Evolutionary conservation across 495 filamentous ascomycete species (phyloP).

Genomic region (Hypoxylon intermedium): DNA sequence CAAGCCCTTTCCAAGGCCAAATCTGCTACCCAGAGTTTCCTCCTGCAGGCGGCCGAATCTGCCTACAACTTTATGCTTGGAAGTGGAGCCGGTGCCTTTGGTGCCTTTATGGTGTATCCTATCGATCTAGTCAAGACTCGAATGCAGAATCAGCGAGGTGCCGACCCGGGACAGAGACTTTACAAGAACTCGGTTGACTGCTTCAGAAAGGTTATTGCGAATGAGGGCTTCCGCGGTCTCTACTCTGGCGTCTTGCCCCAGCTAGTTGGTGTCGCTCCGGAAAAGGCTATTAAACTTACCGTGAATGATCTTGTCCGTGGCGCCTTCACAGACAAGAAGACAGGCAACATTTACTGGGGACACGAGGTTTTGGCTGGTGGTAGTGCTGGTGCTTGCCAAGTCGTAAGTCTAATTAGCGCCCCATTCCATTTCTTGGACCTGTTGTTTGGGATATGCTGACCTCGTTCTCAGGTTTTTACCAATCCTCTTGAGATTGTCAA

Average conservation of each 20-base stretch:
- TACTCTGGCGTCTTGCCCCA: slow-evolving; percentile 96
- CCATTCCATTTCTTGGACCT: not conserved
- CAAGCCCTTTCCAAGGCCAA: slow-evolving; percentile 50
- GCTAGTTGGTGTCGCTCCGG: slow-evolving; percentile 93
- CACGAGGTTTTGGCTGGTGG: slow-evolving; percentile 89
- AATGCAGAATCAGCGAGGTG: slow-evolving; percentile 94
- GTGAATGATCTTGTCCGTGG: slow-evolving; percentile 92
- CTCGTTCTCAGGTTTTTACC: slow-evolving; percentile 75
- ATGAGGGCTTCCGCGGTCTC: slow-evolving; percentile 87
- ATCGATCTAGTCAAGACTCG: slow-evolving; percentile 98
- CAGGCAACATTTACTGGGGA: slow-evolving; percentile 71
- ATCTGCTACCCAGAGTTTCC: slow-evolving; percentile 52
- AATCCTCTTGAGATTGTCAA: slow-evolving; percentile 99
- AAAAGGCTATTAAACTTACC: slow-evolving; percentile 98
- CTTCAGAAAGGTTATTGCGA: slow-evolving; percentile 85
- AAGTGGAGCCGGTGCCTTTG: slow-evolving; percentile 90
- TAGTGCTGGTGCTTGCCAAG: slow-evolving; percentile 91
- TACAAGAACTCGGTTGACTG: slow-evolving; percentile 98
- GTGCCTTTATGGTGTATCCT: slow-evolving; percentile 98
- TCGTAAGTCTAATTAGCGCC: slow-evolving; percentile 67
- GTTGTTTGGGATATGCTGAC: slow-evolving; percentile 17
- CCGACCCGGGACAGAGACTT: slow-evolving; percentile 79
- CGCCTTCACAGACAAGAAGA: slow-evolving; percentile 76
- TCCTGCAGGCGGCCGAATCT: slow-evolving; percentile 74
- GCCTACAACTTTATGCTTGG: slow-evolving; percentile 89